Percentiles rank a stretch among this genome's conserved stretches.
phyloP scores from a whole-genome alignment of 2,329 filamentous ascomycete species.

The Colletotrichum brevisporum region DNA sequence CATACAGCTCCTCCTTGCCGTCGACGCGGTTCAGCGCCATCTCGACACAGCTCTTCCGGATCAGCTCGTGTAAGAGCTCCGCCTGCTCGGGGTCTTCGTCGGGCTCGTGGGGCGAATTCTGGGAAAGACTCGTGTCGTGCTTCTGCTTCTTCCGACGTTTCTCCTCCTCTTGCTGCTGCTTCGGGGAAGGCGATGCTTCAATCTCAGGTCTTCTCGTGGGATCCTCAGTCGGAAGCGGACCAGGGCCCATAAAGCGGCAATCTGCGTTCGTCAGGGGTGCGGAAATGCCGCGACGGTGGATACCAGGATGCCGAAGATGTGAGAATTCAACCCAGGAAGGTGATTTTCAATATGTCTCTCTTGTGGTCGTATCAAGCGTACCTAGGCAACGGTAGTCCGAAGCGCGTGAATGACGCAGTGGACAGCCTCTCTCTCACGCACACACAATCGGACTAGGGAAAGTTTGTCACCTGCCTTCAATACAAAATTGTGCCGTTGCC shows the following conservation, averaged over 20 bases:
- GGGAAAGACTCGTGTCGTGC: background rate
- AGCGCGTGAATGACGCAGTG: constrained; percentile 3
- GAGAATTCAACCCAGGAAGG: background rate
- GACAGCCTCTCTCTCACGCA: background rate
- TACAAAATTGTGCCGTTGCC: background rate
- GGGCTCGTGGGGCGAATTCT: too few relatives aligned
- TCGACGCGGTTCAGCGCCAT: constrained; percentile 61
- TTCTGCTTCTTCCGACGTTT: background rate
- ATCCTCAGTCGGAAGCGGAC: background rate
- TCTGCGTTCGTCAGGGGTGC: background rate
- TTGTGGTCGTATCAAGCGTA: background rate
- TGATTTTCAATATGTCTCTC: too few relatives aligned
- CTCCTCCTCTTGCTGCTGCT: background rate
- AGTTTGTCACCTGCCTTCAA: too few relatives aligned
- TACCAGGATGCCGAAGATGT: too few relatives aligned
- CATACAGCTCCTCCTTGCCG: constrained; percentile 57
- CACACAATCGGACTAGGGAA: too few relatives aligned
- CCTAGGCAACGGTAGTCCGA: background rate
- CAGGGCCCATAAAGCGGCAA: constrained; percentile 2
- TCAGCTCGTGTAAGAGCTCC: constrained; percentile 6
- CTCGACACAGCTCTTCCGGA: constrained; percentile 50
- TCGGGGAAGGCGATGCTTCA: background rate
- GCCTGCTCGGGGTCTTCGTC: constrained; percentile 2
- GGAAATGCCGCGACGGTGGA: background rate
- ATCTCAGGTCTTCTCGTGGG: background rate